Evolutionary conservation across 306 rosid species (phyloP).

Genomic region (Glycine tomentella): DNA sequence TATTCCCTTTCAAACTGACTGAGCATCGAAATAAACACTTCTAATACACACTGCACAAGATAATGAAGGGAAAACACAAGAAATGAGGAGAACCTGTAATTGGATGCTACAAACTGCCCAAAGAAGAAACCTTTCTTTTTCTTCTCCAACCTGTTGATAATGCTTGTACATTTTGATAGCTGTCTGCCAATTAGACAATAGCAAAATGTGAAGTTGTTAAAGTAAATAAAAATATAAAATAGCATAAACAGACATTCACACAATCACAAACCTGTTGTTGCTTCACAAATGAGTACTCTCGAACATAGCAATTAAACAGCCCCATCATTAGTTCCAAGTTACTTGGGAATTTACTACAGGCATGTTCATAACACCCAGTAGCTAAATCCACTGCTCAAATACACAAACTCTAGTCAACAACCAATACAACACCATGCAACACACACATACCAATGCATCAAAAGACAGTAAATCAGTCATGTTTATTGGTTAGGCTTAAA

Average conservation of each 20-base stretch:
- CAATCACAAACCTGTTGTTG: constrained; percentile 87
- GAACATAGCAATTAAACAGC: constrained; percentile 93
- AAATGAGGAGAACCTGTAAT: constrained; percentile 76
- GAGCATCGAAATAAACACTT: background rate
- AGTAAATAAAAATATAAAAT: background rate
- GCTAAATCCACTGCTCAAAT: constrained; percentile 85
- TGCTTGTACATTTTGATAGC: constrained; percentile 99
- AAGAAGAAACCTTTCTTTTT: constrained; percentile 71
- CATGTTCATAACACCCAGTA: constrained; percentile 85
- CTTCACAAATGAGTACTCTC: constrained; percentile 94
- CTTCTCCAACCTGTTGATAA: constrained; percentile 66
- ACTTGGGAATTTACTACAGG: constrained; percentile 82
- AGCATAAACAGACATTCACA: background rate
- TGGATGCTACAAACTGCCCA: constrained; percentile 99
- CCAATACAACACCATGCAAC: background rate
- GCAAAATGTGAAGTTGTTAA: background rate
- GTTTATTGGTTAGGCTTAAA: background rate
- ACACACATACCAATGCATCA: background rate
- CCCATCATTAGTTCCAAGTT: constrained; percentile 90
- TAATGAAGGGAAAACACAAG: background rate
- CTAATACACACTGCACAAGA: constrained; percentile 11
- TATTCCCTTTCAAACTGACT: constrained; percentile 17
- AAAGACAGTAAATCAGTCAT: background rate
- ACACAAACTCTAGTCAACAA: constrained; percentile 41
- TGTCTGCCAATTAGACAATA: constrained; percentile 67